Percentiles rank a stretch among this genome's conserved stretches.
Conservation (phyloP, 2,329 filamentous ascomycete species). For the Daldinia sp. region DNA sequence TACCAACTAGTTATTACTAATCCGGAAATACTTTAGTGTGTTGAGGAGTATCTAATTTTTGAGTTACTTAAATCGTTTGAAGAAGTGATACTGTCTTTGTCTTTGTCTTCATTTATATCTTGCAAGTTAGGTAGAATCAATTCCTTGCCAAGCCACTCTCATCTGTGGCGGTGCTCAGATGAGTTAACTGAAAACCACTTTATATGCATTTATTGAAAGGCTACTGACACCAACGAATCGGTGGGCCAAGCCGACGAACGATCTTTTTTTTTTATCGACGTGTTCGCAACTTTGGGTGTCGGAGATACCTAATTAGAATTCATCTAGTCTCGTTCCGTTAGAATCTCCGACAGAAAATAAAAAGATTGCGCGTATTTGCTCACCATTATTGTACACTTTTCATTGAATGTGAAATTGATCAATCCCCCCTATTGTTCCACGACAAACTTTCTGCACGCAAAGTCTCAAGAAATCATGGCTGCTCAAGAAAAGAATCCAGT, state of each 20-base stretch:
- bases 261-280: conserved; percentile 11
- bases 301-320: conserved; percentile 3
- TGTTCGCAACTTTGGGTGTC: conserved; percentile 15
- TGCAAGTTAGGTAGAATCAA: background rate
- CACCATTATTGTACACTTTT: background rate
- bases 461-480: conserved; percentile 19
- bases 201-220: conserved; percentile 8
- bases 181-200: background rate
- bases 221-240: background rate
- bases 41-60: background rate
- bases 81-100: background rate
- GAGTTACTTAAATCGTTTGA: background rate
- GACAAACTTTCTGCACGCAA: background rate
- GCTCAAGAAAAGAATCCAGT: conserved; percentile 26
- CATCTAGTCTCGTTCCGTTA: background rate
- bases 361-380: background rate
- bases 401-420: background rate
- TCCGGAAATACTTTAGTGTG: background rate
- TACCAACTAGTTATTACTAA: background rate
- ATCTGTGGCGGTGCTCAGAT: background rate
- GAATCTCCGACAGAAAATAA: conserved; percentile 1
- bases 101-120: background rate
- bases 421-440: background rate
- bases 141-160: background rate
- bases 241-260: conserved; percentile 16